Evolutionary conservation across 2,329 filamentous ascomycete species (phyloP), one percentile per base, ranked within the genome.

Genomic region (Sporothrix brunneoviolacea): DNA sequence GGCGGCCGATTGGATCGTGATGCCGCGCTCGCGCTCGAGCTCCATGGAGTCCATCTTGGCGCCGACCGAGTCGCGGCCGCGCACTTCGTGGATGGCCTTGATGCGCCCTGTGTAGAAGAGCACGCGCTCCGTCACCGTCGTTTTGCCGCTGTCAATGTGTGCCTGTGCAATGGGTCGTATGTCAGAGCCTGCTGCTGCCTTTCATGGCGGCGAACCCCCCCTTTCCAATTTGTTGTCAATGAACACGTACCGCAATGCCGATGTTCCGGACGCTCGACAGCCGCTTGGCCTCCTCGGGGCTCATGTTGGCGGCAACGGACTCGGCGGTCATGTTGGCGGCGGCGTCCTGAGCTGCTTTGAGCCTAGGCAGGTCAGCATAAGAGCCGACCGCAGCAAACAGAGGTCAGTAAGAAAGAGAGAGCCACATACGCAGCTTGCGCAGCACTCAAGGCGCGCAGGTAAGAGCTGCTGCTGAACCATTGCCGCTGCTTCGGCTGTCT

Each of bases 41-140:
- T 98, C 93, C 93, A 98, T 98, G 22, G 91, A 96, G 74, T 98
- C 93, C 93, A 98, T 98, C 75, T 98, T 98, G 54, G 93, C 93
- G 58, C 93, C 93, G 36, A 96, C 90, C 32, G 87, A 82, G 77
- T 98, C 93, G 65, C 91, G 91, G 53, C 90, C 90, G 63, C 93
- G 82, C 38, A 98, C 93, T 71, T 98, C 93, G 74, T 98, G 93
- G 62, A 98, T 97, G 28, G 88, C 80, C 66, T 94, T 94, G 71
- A 96, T 96, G 65, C 93, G 86, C 58, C 93, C 93, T 50, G 93
- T 97, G 70, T 98, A 98, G 79, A 91, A 98, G 51, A 98, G 84
- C 39, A 98, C 90, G 68, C 93, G 87, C 72, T 98, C 93, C 51
- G 91, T 97, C 55, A 83, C 88, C 33, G 93, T 98, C 32, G 93